These are phyloP conservation scores for Globisporangium yorkense DNA, from an alignment of 352 stramenopile species.

Conservation along the genomic window DNA sequence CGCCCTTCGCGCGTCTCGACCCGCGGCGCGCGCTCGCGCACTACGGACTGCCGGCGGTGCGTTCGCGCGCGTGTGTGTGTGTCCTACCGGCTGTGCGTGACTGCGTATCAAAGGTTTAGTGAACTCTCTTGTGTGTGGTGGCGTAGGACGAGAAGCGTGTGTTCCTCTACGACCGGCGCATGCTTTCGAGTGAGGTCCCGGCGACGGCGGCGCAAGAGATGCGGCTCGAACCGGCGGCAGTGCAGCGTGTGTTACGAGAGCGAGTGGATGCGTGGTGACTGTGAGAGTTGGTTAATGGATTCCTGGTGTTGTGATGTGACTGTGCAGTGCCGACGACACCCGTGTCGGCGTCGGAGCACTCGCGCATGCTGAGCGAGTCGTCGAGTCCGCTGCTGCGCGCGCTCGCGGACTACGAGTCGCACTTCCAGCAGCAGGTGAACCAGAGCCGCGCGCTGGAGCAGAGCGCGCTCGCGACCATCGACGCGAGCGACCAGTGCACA, in stretches of 20 bases:
- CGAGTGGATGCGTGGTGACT: background rate
- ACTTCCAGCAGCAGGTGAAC: conserved; percentile 72
- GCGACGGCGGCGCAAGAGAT: conserved; percentile 40
- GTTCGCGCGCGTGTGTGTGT: background rate
- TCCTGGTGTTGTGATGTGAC: background rate
- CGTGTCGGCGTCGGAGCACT: conserved; percentile 54
- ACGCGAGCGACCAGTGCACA: conserved; percentile 41
- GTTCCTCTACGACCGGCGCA: conserved; percentile 79
- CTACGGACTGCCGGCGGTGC: conserved; percentile 58
- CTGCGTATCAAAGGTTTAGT: too few relatives aligned
- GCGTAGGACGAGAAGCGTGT: conserved; percentile 51
- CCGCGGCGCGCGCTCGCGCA: conserved; percentile 58
- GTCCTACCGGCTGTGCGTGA: too few relatives aligned
- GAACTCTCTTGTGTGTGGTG: background rate
- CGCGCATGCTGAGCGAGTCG: conserved; percentile 67
- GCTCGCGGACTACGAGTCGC: conserved; percentile 73
- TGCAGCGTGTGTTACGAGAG: conserved; percentile 3
- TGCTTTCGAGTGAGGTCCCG: conserved; percentile 60
- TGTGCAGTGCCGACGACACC: conserved; percentile 48
- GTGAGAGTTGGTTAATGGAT: background rate
- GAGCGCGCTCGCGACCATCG: conserved; percentile 47
- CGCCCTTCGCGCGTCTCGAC: conserved; percentile 72
- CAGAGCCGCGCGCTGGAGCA: conserved; percentile 61
- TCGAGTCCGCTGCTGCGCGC: conserved; percentile 73
- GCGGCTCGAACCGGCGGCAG: conserved; percentile 15